Evolutionary conservation across 2,329 filamentous ascomycete genomes (phyloP).

Genomic region (Phaeosphaeria sp.): DNA sequence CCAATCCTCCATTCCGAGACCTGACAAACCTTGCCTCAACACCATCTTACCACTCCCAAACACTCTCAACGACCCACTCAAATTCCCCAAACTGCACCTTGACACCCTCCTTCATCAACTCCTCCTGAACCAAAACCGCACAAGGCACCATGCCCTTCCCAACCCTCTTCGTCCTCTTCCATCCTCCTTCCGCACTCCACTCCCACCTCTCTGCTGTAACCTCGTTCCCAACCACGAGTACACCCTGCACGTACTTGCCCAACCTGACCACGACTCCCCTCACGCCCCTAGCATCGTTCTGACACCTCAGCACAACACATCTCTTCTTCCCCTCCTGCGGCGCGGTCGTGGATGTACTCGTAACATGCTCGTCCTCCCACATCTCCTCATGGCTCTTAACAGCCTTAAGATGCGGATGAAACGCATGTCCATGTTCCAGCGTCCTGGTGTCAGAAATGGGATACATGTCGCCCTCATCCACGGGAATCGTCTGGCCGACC

Average conservation of each 20-base stretch:
- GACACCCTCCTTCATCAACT: slow-evolving; percentile 32
- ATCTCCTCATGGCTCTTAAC: slow-evolving; percentile 69
- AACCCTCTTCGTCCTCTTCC: slow-evolving; percentile 48
- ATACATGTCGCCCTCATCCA: slow-evolving; percentile 66
- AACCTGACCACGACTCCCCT: slow-evolving; percentile 62
- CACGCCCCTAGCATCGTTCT: slow-evolving; percentile 39
- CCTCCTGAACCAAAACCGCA: slow-evolving; percentile 35
- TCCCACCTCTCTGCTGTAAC: slow-evolving; percentile 64
- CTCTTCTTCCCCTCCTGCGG: slow-evolving; percentile 15
- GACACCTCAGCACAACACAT: slow-evolving; percentile 52
- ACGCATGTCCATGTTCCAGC: slow-evolving; percentile 65
- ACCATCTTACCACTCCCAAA: slow-evolving; percentile 30
- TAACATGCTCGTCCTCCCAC: slow-evolving; percentile 61
- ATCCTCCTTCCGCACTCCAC: slow-evolving; percentile 38
- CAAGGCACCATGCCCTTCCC: slow-evolving; percentile 52
- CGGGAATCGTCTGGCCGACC: slow-evolving; percentile 37
- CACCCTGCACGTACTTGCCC: slow-evolving; percentile 63
- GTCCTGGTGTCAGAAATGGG: slow-evolving; percentile 33
- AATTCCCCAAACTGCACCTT: slow-evolving; percentile 40
- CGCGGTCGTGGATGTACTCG: slow-evolving; percentile 4
- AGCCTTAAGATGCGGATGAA: slow-evolving; percentile 61
- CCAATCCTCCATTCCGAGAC: no score
- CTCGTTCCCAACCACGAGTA: slow-evolving; percentile 55
- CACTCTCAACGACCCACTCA: slow-evolving; percentile 50
- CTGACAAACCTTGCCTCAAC: no score